A percentile compares a stretch with the other conserved stretches of the same genome.
Conservation (phyloP, 2,329 filamentous ascomycete genomes). For the Lasiodiplodia sp. region DNA sequence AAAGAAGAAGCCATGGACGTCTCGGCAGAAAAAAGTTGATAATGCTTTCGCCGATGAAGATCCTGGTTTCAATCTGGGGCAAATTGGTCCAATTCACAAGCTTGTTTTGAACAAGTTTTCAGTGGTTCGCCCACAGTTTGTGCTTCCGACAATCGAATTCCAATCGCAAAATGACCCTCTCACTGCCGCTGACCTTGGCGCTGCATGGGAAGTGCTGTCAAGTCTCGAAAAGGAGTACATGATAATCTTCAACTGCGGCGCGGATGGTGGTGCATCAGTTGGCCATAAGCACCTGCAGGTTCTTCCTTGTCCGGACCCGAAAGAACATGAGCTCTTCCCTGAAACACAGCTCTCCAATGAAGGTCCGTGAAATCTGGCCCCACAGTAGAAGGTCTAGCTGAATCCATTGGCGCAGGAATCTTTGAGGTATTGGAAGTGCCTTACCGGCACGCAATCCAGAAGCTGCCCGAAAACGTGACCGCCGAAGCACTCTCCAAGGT, state of each 20-base stretch:
- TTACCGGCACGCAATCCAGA: not conserved
- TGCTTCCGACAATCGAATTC: not conserved
- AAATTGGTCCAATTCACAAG: not conserved
- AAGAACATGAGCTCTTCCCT: not conserved
- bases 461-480: not conserved
- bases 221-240: not conserved
- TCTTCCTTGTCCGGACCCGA: not conserved
- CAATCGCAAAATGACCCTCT: not conserved
- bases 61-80: not conserved
- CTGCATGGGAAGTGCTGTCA: not conserved
- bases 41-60: not conserved
- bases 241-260: not conserved
- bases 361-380: not conserved
- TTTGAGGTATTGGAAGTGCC: not conserved
- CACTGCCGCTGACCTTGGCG: not conserved
- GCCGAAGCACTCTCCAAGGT: not conserved
- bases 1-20: not conserved
- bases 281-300: constrained; percentile 1
- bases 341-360: accelerated
- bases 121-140: not conserved
- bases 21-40: not conserved
- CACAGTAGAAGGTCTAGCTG: not conserved
- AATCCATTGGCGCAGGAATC: not conserved
- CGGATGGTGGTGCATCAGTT: not conserved
- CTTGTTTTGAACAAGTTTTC: not conserved